Base-by-base conservation (phyloP, 176 grass and related monocot species). In the Calamus simplicifolius region DNA sequence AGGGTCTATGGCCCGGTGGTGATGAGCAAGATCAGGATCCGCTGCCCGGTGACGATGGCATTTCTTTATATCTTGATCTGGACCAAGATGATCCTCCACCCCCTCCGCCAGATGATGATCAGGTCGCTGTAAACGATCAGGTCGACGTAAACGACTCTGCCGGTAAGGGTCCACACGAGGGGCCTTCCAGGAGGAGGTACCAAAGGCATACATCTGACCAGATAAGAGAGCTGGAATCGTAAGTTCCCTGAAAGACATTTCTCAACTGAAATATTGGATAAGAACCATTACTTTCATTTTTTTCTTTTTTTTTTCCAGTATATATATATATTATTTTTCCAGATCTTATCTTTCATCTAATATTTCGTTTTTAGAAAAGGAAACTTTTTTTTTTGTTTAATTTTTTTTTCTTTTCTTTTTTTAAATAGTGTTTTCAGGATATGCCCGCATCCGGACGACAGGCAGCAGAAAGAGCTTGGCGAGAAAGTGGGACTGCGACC, bases 381-480 rank as follows among this genome's bases (percentile, higher is more conserved):
- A 43, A 12, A 12, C 48, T 56, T 48, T 38, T 48, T 62, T 49
- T 18, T 53, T 62, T 6, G 16, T 61, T 8, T 43, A 18, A 69
- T 29, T 4, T 31, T 55, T 15, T 17, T 4, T 23, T 29, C 14
- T 62, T 19, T 0, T 14, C 54, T 16, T 25, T 5, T 49, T n/a
- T 50, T 66, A 3, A 27, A 31, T 53, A 77, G 74, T 13, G 25
- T 61, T 5, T 77, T 77, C 58, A 61, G 69, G 7, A 23, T 62
- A 8, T 61, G 18, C 8, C 62, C 74, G 2, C 74, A 77, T n/a
- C 74, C 74, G 5, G 74, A 77, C 18, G 74, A 77, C 18, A 68
- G 53, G 29, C 74, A 77, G 19, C 60, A 64, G 55, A 77, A 54
- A 15, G 57, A 38, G 6, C 48, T 77, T 0, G 52, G 74, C 16